A percentile compares a stretch with the other conserved stretches of the same genome.
These are phyloP conservation scores for Hanseniaspora gamundiae DNA, from an alignment of 1,139 yeast genomes.

Conservation along the genomic window DNA sequence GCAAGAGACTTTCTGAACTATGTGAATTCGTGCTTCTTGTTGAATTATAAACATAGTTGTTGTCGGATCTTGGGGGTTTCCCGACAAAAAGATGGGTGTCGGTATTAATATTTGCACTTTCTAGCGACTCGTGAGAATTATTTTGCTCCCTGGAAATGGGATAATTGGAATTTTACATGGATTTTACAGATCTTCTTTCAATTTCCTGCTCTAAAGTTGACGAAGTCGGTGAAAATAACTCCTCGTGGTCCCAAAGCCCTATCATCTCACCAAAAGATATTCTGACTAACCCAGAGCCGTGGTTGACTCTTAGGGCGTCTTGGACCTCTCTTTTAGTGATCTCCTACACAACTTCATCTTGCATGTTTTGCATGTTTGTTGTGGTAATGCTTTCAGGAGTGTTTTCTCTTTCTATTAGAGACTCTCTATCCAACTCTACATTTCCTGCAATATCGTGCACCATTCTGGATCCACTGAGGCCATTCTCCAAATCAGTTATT, in stretches of 20 bases:
- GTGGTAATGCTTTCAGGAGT: not conserved
- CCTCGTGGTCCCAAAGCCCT: constrained; percentile 1
- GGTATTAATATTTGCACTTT: too few relatives aligned
- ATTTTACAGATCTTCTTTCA: not conserved
- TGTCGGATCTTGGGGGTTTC: too few relatives aligned
- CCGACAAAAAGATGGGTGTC: too few relatives aligned
- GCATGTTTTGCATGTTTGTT: not conserved
- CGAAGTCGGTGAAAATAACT: not conserved
- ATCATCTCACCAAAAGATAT: not conserved
- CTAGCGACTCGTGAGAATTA: too few relatives aligned
- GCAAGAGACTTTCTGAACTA: too few relatives aligned
- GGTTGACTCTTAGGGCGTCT: not conserved
- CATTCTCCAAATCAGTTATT: not conserved
- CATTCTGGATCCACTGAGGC: not conserved
- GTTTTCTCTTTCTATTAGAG: not conserved
- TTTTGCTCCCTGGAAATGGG: too few relatives aligned
- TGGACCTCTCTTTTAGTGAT: not conserved
- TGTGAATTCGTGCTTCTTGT: too few relatives aligned
- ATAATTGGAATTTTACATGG: not conserved
- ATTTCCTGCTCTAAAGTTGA: not conserved
- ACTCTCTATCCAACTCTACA: not conserved
- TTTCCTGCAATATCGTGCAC: not conserved
- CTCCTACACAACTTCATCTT: not conserved
- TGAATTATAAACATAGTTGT: too few relatives aligned
- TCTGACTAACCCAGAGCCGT: not conserved